These are phyloP conservation scores for Neurospora sp. DNA, from an alignment of 495 filamentous ascomycete species.

Conservation along the genomic window DNA sequence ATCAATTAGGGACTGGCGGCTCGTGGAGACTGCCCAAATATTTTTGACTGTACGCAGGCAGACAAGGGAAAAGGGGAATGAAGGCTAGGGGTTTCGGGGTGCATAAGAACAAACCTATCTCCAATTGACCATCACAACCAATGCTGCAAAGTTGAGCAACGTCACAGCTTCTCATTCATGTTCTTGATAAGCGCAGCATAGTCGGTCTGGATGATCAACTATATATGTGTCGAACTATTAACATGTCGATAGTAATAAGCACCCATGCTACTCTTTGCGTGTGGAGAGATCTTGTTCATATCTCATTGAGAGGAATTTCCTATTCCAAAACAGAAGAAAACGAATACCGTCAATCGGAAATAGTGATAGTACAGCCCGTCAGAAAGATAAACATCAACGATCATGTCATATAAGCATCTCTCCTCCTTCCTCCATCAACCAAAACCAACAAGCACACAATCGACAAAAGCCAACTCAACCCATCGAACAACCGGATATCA, in stretches of 20 bases:
- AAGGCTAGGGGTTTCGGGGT: not conserved
- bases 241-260: not conserved
- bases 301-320: not conserved
- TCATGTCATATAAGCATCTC: not conserved
- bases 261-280: not conserved
- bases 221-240: not conserved
- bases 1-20: not conserved
- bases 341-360: not conserved
- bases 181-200: not conserved
- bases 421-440: not conserved
- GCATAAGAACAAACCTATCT: not conserved
- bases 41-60: not conserved
- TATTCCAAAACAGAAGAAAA: not conserved
- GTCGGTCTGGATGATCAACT: not conserved
- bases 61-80: not conserved
- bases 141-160: not conserved
- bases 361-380: not conserved
- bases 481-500: not conserved
- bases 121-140: not conserved
- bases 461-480: not conserved
- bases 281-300: not conserved
- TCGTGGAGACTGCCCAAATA: not conserved
- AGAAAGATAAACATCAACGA: not conserved
- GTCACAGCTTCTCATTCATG: not conserved
- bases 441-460: not conserved